Evolutionary conservation across 2,329 filamentous ascomycete genomes (phyloP), one percentile per base, ranked within the genome.

Genomic region (Sporothrix luriei): DNA sequence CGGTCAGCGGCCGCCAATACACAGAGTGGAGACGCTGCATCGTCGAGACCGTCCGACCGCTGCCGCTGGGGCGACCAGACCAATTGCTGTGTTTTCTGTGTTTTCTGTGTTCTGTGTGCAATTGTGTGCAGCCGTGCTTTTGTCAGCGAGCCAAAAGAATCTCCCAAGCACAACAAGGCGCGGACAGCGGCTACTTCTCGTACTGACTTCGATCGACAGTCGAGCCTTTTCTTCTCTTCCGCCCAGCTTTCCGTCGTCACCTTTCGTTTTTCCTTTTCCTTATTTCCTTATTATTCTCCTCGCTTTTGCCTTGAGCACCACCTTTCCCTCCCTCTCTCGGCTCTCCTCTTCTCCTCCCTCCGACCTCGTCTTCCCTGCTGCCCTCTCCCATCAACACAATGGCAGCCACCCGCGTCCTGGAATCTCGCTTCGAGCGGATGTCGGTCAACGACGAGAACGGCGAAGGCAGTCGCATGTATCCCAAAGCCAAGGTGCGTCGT

Each of bases 401-500:
- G 91, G 88, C 67, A 21, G 59, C 94, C 73, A 87, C 91, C 71
- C 88, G 91, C 75, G 88, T 88, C 66, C 84, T 98, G 61, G 94
- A 97, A 82, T 84, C 91, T 80, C 91, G 92, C 76, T 92, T 98
- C 77, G 93, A 97, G 88, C 90, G 90, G 80, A 87, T 97, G 82
- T 90, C 91, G 24, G 92, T 97, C 72, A 90, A 91, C 75, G 94
- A 97, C 77, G 94, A 97, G 80, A 96, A 94, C 77, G 90, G 92
- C 71, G 84, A 87, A 73, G 82, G 81, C 72, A 80, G 81, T 69
- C 84, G 84, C 72, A 73, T 78, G 33, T 89, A 91, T 78, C 84
- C 87, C 74, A 97, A 96, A 81, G 80, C 87, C 72, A 97, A 97
- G 88, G 93, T 94, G 83, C 70, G 71, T 68, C 24, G 59, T 68